A percentile compares a stretch with the other conserved stretches of the same genome.
phyloP scores from a whole-genome alignment of 2,329 filamentous ascomycete species.

The Penicillium concentricum region DNA sequence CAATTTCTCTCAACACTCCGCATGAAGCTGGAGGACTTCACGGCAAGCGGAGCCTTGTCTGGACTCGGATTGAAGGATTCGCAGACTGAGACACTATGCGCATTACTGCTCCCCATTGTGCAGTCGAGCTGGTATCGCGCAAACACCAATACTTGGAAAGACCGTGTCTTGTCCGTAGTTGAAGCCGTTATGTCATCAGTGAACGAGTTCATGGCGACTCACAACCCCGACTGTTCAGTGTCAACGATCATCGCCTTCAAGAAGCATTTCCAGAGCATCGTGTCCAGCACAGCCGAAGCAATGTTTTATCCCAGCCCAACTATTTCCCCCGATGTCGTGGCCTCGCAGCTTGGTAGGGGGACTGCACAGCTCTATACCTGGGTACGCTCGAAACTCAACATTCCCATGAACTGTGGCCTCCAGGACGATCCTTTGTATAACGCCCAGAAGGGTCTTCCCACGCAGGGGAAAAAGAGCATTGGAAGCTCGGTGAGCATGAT shows the following conservation, averaged over 20 bases:
- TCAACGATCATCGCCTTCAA: constrained; percentile 7
- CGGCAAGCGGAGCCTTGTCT: constrained; percentile 2
- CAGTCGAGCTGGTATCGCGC: constrained; percentile 12
- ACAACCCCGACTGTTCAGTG: constrained; percentile 6
- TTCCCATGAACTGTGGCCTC: constrained; percentile 12
- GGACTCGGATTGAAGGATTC: constrained; percentile 4
- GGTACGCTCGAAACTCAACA: constrained; percentile 11
- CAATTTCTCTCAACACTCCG: constrained; percentile 15
- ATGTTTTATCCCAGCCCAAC: constrained; percentile 10
- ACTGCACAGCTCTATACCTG: constrained; percentile 12
- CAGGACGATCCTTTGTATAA: constrained; percentile 17
- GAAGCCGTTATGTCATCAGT: constrained; percentile 8
- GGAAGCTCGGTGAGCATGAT: constrained; percentile 13
- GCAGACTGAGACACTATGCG: constrained; percentile 1
- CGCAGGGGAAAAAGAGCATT: constrained; percentile 10
- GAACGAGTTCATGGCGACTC: constrained; percentile 5
- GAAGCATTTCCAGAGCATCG: background rate
- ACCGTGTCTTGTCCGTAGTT: constrained; percentile 10
- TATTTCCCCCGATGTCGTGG: constrained; percentile 6
- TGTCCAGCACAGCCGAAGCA: constrained; percentile 3
- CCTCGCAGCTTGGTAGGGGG: constrained; percentile 5
- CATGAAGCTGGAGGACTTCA: constrained; percentile 6
- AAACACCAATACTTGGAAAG: constrained; percentile 16
- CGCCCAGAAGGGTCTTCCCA: constrained; percentile 7
- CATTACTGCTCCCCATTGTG: constrained; percentile 5